Evolutionary conservation across 495 filamentous ascomycete genomes (phyloP), one percentile per base, ranked within the genome.

Genomic region (Neurospora sp.): DNA sequence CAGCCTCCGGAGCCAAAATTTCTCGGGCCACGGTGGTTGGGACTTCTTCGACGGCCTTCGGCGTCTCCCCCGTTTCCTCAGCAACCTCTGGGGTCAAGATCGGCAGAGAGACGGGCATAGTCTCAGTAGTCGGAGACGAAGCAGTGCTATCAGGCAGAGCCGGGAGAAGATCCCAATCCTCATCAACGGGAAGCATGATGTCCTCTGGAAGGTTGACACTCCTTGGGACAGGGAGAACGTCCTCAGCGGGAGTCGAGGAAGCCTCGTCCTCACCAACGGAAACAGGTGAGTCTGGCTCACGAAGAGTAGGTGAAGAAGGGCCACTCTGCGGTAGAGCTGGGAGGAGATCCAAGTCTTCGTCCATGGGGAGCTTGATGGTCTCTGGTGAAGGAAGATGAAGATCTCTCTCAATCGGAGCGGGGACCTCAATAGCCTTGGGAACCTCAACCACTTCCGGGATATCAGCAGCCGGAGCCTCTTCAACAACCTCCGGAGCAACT

Each of bases 121-220:
- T 78, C 44, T 76, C 76, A 22, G 71, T 74, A 59, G 75, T 71
- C 8, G 74, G 68, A 16, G 73, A 37, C 16, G 40, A 3, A 3
- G 38, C 10, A 40, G 7, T n/a, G 18, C 65, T 61, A 22, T 22
- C 45, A 7, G 44, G 44, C 10, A 65, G 6, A n/a, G 48, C 20
- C 0, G 70, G 73, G 8, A 72, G 44, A 1, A 35, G 9, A 65
- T 74, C 31, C 39, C 65, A 20, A 1, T 39, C 44, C 4, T 70
- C 70, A 44, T 22, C 73, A 5, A 20, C 22, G 3, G 31, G n/a
- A 1, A 45, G 68, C 8, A 9, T 22, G n/a, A 18, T 27, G 2
- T 69, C 45, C 40, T 42, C 39, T 27, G 37, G 53, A 1, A 35
- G 37, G 3, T 72, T 22, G 40, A 20, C n/a, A n/a, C 4, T 4